phyloP scores from a whole-genome alignment of 192 early-diverging fungal species.

The Backusella tarrabulga region DNA sequence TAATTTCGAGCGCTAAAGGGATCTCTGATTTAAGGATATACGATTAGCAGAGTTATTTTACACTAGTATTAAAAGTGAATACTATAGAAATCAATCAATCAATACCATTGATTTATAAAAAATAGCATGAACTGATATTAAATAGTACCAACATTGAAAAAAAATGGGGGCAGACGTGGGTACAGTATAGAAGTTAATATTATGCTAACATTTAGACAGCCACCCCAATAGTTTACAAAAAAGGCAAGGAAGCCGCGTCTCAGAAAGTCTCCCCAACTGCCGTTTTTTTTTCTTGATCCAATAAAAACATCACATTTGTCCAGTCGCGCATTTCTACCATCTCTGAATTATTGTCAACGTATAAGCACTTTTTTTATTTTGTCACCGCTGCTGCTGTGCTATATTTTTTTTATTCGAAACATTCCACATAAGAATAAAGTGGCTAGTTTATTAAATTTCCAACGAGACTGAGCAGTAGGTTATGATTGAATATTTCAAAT shows the following conservation, averaged over 20 bases:
- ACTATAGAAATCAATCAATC: too few species aligned
- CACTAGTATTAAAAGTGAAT: too few species aligned
- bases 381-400: background rate
- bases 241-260: background rate
- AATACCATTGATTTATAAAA: too few species aligned
- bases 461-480: background rate
- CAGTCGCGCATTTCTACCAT: background rate
- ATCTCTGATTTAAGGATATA: too few species aligned
- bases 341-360: background rate
- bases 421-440: background rate
- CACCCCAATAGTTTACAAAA: constrained; percentile 1
- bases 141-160: background rate
- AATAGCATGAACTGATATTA: background rate
- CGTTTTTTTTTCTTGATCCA: background rate
- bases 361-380: background rate
- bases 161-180: background rate
- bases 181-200: background rate
- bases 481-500: background rate
- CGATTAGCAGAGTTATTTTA: too few species aligned
- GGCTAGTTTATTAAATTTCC: background rate
- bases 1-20: too few species aligned
- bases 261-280: background rate
- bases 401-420: background rate
- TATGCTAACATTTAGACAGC: background rate
- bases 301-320: background rate